Percentiles rank a stretch among this genome's conserved stretches.
These are phyloP conservation scores for Aspergillus sp. DNA, from an alignment of 2,329 filamentous ascomycete genomes.

Conservation along the genomic window DNA sequence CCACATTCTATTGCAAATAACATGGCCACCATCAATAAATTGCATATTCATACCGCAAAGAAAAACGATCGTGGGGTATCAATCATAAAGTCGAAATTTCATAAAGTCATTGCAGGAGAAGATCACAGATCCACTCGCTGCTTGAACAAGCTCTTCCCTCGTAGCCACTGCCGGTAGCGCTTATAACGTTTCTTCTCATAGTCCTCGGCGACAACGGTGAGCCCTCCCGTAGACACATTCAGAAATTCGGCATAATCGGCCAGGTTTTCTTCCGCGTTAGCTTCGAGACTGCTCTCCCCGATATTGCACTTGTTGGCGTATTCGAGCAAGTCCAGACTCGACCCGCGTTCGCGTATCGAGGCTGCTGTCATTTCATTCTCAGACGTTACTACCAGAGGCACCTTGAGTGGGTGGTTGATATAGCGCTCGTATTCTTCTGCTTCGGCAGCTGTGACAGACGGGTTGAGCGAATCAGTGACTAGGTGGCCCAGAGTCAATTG, in stretches of 20 bases:
- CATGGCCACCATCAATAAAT: no score
- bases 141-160: conserved; percentile 93
- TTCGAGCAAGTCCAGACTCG: conserved; percentile 67
- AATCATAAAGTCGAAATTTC: no score
- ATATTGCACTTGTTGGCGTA: conserved; percentile 70
- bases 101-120: no score
- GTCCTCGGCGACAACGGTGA: conserved; percentile 86
- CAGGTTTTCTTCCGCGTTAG: conserved; percentile 58
- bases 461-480: conserved; percentile 79
- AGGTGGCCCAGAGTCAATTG: conserved; percentile 88
- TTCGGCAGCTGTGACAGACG: conserved; percentile 71
- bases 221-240: conserved; percentile 70
- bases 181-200: conserved; percentile 91
- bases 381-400: conserved; percentile 61
- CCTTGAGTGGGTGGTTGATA: conserved; percentile 79
- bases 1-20: no score
- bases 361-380: conserved; percentile 34
- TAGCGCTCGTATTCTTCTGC: conserved; percentile 84
- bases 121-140: conserved; percentile 57
- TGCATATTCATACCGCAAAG: no score
- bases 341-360: conserved; percentile 30
- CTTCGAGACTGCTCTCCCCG: conserved; percentile 45
- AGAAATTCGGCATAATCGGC: conserved; percentile 74
- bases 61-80: no score
- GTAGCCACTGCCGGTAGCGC: conserved; percentile 90